Base-by-base conservation (phyloP, 305 asterid species). In the Plantago lanceolata region DNA sequence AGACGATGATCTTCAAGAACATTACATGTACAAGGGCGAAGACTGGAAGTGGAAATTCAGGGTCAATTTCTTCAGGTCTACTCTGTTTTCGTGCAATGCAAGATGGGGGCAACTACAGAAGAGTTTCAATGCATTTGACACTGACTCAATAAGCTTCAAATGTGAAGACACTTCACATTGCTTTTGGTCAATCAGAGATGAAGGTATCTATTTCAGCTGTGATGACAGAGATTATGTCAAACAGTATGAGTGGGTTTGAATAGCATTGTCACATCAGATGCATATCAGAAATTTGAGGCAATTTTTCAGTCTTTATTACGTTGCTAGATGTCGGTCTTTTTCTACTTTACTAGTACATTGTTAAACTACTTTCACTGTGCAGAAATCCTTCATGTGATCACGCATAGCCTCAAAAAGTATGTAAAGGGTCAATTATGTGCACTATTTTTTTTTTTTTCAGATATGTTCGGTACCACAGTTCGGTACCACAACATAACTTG, bases 1-100 rank as follows among this genome's bases (percentile, higher is more conserved):
- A 28, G 80, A 78, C 18, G 66, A 81, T 56, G 86, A 81, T 69
- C 77, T 81, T 0, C 82, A 80, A 3, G 66, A 71, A 56, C 81
- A 65, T 75, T 68, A 44, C 57, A 48, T 81, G 75, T 66, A 53
- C 24, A 63, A 35, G 58, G 75, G 66, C 2, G 79, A 68, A 1
- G 79, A 73, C 16, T 72, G 73, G 75, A 48, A 58, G 26, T 78
- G 86, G 86, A 61, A 61, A 18, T 75, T 78, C 40, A 68, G 78
- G 67, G 79, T 81, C 31, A 78, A 78, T 73, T 68, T 81, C 54
- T 65, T 81, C 62, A 71, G 74, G 64, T 65, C 83, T 11, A 81
- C 81, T 44, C 70, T 75, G 47, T 81, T 73, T 29, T 78, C 53
- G 33, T 81, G 86, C 64, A 54, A 71, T 44, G 54, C 69, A 55